phyloP scores from a whole-genome alignment of 805 yeast genomes.

The Starmerella sirachaensis region DNA sequence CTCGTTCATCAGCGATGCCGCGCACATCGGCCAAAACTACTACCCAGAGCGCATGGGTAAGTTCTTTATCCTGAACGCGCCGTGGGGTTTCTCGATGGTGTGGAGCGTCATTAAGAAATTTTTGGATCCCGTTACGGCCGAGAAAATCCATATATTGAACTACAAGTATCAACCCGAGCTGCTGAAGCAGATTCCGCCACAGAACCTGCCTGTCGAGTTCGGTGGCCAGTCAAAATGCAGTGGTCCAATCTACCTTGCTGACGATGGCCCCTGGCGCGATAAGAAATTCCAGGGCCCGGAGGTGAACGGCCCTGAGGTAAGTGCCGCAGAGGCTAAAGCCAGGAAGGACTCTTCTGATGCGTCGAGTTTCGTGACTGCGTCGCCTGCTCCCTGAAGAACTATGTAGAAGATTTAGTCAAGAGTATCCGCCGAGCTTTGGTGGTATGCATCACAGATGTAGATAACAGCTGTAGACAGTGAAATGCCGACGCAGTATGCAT shows the following conservation, averaged over 20 bases:
- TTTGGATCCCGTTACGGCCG: constrained; percentile 93
- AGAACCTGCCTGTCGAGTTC: constrained; percentile 79
- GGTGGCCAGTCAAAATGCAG: constrained; percentile 70
- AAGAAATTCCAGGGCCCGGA: constrained; percentile 81
- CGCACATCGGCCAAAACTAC: constrained; percentile 88
- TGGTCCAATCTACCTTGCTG: constrained; percentile 67
- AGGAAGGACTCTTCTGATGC: no score
- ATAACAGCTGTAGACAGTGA: no score
- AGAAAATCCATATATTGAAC: constrained; percentile 83
- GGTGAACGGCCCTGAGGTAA: constrained; percentile 33
- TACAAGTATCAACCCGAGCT: constrained; percentile 67
- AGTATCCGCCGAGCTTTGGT: no score
- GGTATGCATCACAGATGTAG: no score
- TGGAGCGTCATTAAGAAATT: constrained; percentile 85
- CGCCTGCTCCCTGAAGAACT: no score
- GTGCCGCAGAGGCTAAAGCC: not conserved
- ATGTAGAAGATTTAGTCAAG: no score
- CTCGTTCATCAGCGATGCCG: constrained; percentile 83
- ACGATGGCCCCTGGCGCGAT: constrained; percentile 97
- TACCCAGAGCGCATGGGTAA: constrained; percentile 99
- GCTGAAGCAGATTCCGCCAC: constrained; percentile 83
- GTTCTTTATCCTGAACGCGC: constrained; percentile 90
- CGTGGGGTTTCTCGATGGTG: constrained; percentile 93
- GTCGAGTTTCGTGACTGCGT: no score
- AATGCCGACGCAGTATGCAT: no score